Base-by-base conservation (phyloP, 805 yeast species). In the Cyberlindnera samutprakarnensis region DNA sequence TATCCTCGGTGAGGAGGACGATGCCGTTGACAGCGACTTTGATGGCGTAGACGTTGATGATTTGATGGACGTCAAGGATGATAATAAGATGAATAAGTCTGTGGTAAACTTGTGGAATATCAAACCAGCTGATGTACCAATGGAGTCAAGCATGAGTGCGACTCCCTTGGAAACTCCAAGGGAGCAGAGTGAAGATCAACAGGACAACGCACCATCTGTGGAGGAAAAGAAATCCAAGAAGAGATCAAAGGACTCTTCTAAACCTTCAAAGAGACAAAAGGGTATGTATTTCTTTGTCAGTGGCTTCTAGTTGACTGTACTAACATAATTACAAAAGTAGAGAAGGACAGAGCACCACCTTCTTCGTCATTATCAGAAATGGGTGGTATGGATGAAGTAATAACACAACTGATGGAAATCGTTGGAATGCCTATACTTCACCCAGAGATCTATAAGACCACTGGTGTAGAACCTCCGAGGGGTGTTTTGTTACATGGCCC, bases 401-500 rank as follows among this genome's bases (percentile, higher is more conserved):
- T 88, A 16, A 71, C 84, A 5, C 92, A 88, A 54, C 64, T 92
- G 14, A 76, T 84, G 79, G 97, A 92, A 55, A 64, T 87, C 23
- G 81, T 92, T 1, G 96, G 94, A 2, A 66, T 90, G 62, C 98
- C 98, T 1, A 78, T 92, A 20, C 59, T 83, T 14, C 97, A 92
- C 49, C 96, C 97, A 0, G 98, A 92, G 55, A 83, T 92, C 2
- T 92, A 85, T 52, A 43, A 64, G 16, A 68, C 88, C 7, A 80
- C 95, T 0, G 97, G 97, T 17, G 88, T 88, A 11, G 95, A 86
- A 44, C 96, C 96, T 13, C 95, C 97, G 14, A 68, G 96, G 17
- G 97, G 97, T 26, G 83, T 92, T 1, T 56, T 92, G 19, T 59
- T 92, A n/a, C 94, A 88, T 56, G 98, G 98, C 0, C 98, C 98